Evolutionary conservation across 129 eudicot species (phyloP).

Genomic region (Apium graveolens): DNA sequence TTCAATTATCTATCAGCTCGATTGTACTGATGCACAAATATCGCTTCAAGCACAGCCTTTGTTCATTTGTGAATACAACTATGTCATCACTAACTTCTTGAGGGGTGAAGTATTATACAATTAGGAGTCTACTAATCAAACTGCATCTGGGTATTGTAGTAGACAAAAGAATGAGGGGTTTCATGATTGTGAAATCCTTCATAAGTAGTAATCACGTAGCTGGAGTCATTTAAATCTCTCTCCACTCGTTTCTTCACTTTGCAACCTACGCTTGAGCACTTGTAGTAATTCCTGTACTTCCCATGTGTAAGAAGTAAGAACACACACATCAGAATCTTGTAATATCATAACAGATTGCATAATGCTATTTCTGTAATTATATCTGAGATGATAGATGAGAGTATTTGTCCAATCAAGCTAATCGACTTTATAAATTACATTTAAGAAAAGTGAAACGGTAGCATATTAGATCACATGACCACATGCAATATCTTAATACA

Average conservation of each 20-base stretch:
- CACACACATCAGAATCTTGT: neutral
- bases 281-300: conserved; percentile 33
- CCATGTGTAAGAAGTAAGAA: neutral
- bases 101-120: neutral
- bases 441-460: no score
- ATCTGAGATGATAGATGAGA: no score
- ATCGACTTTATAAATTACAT: no score
- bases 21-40: neutral
- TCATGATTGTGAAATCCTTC: conserved; percentile 32
- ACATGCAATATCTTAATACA: no score
- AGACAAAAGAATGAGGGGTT: neutral
- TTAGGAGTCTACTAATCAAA: neutral
- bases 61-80: neutral
- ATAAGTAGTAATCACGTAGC: conserved; percentile 35
- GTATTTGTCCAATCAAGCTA: no score
- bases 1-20: neutral
- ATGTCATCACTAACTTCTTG: neutral
- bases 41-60: neutral
- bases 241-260: conserved; percentile 37
- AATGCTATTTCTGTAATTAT: no score
- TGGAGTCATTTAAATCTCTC: conserved; percentile 27
- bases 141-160: neutral
- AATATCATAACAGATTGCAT: no score
- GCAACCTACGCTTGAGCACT: conserved; percentile 35
- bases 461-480: no score